Conservation (phyloP, 106 monocot species). For the Narthecium ossifragum region DNA sequence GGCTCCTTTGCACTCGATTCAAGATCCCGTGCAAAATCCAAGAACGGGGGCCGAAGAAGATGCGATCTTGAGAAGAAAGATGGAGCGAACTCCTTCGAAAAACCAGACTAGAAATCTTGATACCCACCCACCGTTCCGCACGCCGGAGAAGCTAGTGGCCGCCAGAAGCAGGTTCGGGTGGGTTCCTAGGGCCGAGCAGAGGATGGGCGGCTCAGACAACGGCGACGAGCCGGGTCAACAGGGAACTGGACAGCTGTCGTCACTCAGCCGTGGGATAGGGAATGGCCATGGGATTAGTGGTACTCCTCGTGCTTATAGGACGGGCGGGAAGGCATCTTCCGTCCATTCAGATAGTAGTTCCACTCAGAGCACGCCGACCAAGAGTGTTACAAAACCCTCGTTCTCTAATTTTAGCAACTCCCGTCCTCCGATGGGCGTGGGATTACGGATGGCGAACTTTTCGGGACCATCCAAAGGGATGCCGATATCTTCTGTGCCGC, state of each 20-base stretch:
- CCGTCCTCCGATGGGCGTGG: constrained; percentile 26
- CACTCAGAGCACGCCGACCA: constrained; percentile 74
- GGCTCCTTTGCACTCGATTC: constrained; percentile 60
- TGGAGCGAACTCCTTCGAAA: constrained; percentile 56
- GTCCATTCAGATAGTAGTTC: constrained; percentile 63
- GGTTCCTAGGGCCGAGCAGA: constrained; percentile 29
- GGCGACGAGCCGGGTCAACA: constrained; percentile 13
- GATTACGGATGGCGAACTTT: constrained; percentile 22
- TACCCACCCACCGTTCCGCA: constrained; percentile 29
- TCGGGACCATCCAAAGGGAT: constrained; percentile 30
- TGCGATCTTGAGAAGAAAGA: constrained; percentile 22
- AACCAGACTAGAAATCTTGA: constrained; percentile 17
- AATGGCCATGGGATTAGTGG: constrained; percentile 16
- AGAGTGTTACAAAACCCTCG: constrained; percentile 62
- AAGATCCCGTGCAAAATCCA: constrained; percentile 29
- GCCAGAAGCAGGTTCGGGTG: constrained; percentile 60
- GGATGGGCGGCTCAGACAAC: constrained; percentile 6
- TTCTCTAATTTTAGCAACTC: constrained; percentile 24
- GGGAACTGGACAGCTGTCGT: constrained; percentile 21
- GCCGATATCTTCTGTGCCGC: constrained; percentile 15
- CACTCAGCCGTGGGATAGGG: constrained; percentile 28
- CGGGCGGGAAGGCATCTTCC: constrained; percentile 43
- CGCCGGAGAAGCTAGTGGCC: constrained; percentile 55
- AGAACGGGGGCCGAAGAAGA: constrained; percentile 23
- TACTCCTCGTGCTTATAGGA: constrained; percentile 58